Base-by-base conservation (phyloP, 208 protist species). In the Trypanosoma mega region DNA sequence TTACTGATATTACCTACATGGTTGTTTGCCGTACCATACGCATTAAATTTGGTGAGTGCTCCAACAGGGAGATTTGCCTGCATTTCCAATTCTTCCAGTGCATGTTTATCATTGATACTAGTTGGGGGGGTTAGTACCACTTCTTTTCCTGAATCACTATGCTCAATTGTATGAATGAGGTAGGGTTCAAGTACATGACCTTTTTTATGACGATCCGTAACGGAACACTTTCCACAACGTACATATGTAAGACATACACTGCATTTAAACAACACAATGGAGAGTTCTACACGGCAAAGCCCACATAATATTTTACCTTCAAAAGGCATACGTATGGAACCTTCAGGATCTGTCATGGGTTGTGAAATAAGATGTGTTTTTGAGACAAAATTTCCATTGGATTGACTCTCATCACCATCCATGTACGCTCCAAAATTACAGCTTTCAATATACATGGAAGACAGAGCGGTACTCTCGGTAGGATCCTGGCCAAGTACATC, bases 71-170 rank as follows among this genome's bases (percentile, higher is more conserved):
- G 69, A 63, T 94, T 92, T 1, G 77, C 79, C 30, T 64, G 66
- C 74, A 87, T 88, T 59, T 92, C 84, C 6, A 94, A 47, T 46
- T 65, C 76, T 62, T 94, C 82, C 21, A 94, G 71, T 31, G 76
- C 68, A 63, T 92, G 82, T 44, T 72, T 56, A 33, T 85, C 77
- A 2, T 74, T 37, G 55, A 92, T 78, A 34, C 59, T 59, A 21
- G 72, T 76, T 20, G 82, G 71, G 26, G 79, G 80, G 3, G 80
- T 50, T 2, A 94, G 69, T 31, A 75, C 29, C 21, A 74, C 78
- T 23, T 45, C 64, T 11, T 50, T 78, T 1, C 53, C 57, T n/a
- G 78, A 66, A 2, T 21, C 56, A 27, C 50, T 63, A 58, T 79
- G 67, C 62, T 85, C 78, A 54, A 89, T 68, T 16, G 65, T 82